phyloP scores from a whole-genome alignment of 345 rosid genomes.

The Durio zibethinus region DNA sequence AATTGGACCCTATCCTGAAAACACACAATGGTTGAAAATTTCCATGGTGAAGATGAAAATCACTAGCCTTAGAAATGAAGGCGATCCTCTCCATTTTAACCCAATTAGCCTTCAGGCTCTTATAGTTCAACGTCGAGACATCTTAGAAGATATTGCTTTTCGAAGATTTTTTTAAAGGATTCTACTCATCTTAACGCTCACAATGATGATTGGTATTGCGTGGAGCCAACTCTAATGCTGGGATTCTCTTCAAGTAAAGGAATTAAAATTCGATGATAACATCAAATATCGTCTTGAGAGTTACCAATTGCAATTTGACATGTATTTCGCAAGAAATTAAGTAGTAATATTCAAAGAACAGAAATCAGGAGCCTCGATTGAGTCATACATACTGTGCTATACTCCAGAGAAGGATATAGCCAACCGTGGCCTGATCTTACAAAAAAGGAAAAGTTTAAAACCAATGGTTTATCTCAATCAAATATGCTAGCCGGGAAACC shows the following conservation, averaged over 20 bases:
- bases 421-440: not conserved
- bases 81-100: not conserved
- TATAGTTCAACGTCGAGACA: not conserved
- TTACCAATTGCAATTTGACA: not conserved
- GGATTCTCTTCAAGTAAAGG: not conserved
- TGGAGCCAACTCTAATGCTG: not conserved
- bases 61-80: not conserved
- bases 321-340: not conserved
- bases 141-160: not conserved
- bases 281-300: not conserved
- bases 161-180: not conserved
- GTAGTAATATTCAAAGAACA: not conserved
- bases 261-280: not conserved
- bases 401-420: not conserved
- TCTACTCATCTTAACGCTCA: not conserved
- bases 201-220: not conserved
- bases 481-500: not conserved
- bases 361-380: not conserved
- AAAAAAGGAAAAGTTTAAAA: too few species aligned
- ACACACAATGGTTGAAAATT: not conserved
- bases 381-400: too few species aligned
- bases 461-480: not conserved
- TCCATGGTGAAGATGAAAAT: not conserved
- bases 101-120: not conserved
- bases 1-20: not conserved